Base-by-base conservation (phyloP, 169 alveolate genomes). In the Eimeria necatrix region DNA sequence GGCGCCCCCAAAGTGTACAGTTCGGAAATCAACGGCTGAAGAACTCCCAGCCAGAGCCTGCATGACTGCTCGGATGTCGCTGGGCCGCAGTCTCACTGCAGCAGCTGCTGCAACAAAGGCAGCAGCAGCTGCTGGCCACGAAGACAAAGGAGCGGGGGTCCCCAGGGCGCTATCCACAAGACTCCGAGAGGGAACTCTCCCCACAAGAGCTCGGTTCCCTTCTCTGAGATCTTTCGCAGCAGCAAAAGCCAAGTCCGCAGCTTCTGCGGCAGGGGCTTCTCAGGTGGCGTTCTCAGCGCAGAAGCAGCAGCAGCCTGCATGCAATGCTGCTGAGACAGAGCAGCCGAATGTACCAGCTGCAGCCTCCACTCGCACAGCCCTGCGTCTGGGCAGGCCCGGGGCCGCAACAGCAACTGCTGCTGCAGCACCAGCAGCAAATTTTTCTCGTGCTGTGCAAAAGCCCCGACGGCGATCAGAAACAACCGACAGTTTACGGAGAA, bases 391-490 rank as follows among this genome's bases (percentile, higher is more conserved):
- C 46, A 60, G 9, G 46, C 48, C 87, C 51, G 68, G n/a, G 68
- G 87, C 26, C 46, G 53, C 24, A 32, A 22, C 83, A 71, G 53
- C 83, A 32, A 52, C 83, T 71, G 83, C 83, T 32, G 53, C 22
- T 32, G 64, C 64, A 56, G 64, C 64, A 56, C n/a, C 64, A 56
- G 76, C 26, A 51, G 87, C 61, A 14, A 18, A 10, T 10, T 56
- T 3, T 56, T 18, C 68, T 0, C 68, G 22, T 56, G 41, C 64
- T 76, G 68, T 49, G 22, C 83, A 32, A 32, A 56, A 48, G 87
- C 64, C 12, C 18, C n/a, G 68, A n/a, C 87, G 64, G 14, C 87
- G 53, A 24, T 6, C 83, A 71, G 83, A 10, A 71, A 5, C 83
- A 71, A 32, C 83, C 53, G 14, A 49, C 0, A 71, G 83, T 26